phyloP scores from a whole-genome alignment of 2,329 filamentous ascomycete genomes.

The Alternaria atra region DNA sequence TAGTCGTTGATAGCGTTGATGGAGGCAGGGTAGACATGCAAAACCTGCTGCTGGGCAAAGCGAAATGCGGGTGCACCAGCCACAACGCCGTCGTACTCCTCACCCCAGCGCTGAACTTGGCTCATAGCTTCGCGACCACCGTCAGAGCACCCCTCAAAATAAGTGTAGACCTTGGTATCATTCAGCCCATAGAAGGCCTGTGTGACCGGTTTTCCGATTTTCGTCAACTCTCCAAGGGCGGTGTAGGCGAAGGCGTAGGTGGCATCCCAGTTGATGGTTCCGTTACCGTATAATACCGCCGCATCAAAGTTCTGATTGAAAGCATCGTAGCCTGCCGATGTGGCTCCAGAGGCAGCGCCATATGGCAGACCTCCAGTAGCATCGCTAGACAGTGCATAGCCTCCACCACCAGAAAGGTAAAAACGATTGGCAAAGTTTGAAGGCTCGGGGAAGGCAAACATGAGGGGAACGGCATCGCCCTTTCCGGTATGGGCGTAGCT shows the following conservation, averaged over 20 bases:
- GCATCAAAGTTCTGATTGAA: constrained; percentile 54
- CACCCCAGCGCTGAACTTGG: constrained; percentile 62
- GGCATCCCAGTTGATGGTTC: constrained; percentile 61
- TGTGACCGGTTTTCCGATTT: constrained; percentile 57
- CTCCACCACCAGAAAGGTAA: constrained; percentile 59
- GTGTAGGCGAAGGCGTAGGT: constrained; percentile 62
- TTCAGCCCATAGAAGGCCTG: constrained; percentile 50
- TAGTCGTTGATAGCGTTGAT: constrained; percentile 54
- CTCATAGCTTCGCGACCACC: constrained; percentile 61
- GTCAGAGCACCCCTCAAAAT: constrained; percentile 65
- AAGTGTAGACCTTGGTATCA: constrained; percentile 52
- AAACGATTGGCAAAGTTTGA: constrained; percentile 57
- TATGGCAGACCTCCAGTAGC: constrained; percentile 57
- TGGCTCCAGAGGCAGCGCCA: constrained; percentile 60
- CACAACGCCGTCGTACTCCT: constrained; percentile 59
- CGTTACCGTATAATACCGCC: constrained; percentile 53
- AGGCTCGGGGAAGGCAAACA: constrained; percentile 57
- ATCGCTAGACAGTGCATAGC: constrained; percentile 38
- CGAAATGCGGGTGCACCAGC: constrained; percentile 60
- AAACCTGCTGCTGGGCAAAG: constrained; percentile 57
- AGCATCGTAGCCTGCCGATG: constrained; percentile 61
- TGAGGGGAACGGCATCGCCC: constrained; percentile 23
- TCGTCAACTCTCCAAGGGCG: constrained; percentile 62
- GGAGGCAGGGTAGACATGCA: constrained; percentile 53
- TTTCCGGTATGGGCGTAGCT: constrained; percentile 57